Conservation (phyloP, 2,329 filamentous ascomycete genomes). For the Arthrobotrys entomopaga region DNA sequence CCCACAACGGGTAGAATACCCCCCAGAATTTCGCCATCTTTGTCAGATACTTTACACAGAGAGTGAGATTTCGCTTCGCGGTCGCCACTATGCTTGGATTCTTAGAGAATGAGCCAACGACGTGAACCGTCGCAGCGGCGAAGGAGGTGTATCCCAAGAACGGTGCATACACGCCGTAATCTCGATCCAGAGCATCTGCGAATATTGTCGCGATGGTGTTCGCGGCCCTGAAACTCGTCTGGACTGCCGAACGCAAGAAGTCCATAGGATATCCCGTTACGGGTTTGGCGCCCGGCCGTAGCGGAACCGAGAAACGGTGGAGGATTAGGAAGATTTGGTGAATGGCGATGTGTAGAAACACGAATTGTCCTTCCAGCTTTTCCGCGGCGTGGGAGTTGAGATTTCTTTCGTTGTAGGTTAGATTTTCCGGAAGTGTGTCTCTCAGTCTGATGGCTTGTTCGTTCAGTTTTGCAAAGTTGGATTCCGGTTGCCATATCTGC, state of each 20-base stretch:
- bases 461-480: slow-evolving; percentile 76
- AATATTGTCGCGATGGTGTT: slow-evolving; percentile 86
- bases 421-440: slow-evolving; percentile 72
- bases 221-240: slow-evolving; percentile 82
- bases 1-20: slow-evolving; percentile 96
- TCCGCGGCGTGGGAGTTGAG: slow-evolving; percentile 84
- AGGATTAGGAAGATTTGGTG: slow-evolving; percentile 92
- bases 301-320: slow-evolving; percentile 84
- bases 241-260: slow-evolving; percentile 79
- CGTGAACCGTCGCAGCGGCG: slow-evolving; percentile 91
- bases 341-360: slow-evolving; percentile 89
- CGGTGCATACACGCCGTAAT: slow-evolving; percentile 83
- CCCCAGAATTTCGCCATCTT: slow-evolving; percentile 99
- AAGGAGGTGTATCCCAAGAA: slow-evolving; percentile 97
- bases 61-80: slow-evolving; percentile 84
- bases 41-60: slow-evolving; percentile 87
- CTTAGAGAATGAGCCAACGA: slow-evolving; percentile 88
- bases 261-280: slow-evolving; percentile 75
- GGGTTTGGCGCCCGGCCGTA: slow-evolving; percentile 66
- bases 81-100: slow-evolving; percentile 78
- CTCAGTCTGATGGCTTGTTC: slow-evolving; percentile 77
- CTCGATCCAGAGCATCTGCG: slow-evolving; percentile 73
- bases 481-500: slow-evolving; percentile 84
- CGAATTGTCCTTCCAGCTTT: slow-evolving; percentile 86
- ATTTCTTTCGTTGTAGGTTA: slow-evolving; percentile 84